Evolutionary conservation across 176 grass and related monocot genomes (phyloP).

Genomic region (Pharus latifolius): DNA sequence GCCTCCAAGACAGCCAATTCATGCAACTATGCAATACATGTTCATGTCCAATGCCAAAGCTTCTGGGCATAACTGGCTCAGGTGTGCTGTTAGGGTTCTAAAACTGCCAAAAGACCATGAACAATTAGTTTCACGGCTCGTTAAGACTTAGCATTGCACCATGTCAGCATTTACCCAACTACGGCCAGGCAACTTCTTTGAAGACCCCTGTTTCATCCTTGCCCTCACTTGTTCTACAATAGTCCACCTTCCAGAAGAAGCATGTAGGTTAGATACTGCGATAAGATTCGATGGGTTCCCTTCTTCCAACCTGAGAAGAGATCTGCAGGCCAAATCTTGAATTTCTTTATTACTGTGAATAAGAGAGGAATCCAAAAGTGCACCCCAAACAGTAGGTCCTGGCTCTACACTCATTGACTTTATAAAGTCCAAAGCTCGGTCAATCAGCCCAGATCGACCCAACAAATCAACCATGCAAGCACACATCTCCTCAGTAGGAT

Average conservation of each 20-base stretch:
- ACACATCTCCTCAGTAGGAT: constrained; percentile 56
- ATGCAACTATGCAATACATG: not conserved
- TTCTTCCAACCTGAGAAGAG: constrained; percentile 40
- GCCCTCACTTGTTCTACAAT: constrained; percentile 46
- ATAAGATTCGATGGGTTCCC: constrained; percentile 47
- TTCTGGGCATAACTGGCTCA: not conserved
- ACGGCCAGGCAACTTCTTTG: constrained; percentile 39
- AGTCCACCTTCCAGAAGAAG: constrained; percentile 53
- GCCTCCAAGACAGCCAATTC: not conserved
- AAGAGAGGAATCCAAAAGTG: constrained; percentile 54
- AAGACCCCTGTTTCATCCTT: constrained; percentile 33
- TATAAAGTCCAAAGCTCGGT: constrained; percentile 47
- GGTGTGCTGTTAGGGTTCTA: not conserved
- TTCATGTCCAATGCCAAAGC: not conserved
- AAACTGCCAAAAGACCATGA: not conserved
- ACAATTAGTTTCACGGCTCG: not conserved
- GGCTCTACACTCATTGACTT: constrained; percentile 38
- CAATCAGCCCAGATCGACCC: constrained; percentile 37
- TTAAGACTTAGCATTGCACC: not conserved
- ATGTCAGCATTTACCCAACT: constrained; percentile 44
- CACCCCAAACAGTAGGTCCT: constrained; percentile 53
- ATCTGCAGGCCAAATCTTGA: constrained; percentile 40
- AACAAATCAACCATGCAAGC: constrained; percentile 55
- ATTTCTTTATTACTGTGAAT: constrained; percentile 39
- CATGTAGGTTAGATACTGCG: constrained; percentile 52